phyloP scores from a whole-genome alignment of 208 protist species.

The Trypanosoma boissoni region DNA sequence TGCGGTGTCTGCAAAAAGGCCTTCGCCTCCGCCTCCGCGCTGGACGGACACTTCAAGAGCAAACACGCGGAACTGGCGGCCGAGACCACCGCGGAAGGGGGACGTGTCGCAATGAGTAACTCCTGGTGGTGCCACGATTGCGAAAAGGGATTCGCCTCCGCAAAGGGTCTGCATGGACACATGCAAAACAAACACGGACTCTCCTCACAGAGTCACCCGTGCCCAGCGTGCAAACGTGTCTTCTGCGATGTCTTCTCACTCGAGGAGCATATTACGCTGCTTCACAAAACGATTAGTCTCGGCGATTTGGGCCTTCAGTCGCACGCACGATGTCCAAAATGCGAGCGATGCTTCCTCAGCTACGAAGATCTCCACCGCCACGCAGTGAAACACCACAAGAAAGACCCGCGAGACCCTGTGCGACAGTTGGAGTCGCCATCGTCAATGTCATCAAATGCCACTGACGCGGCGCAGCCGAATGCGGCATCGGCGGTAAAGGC shows the following conservation, averaged over 20 bases:
- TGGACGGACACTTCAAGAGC: constrained; percentile 44
- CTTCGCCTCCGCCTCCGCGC: constrained; percentile 27
- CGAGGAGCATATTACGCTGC: constrained; percentile 48
- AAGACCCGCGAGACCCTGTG: constrained; percentile 39
- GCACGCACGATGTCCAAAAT: constrained; percentile 49
- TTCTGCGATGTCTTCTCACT: constrained; percentile 63
- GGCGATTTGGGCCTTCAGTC: constrained; percentile 45
- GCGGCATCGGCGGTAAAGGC: neutral
- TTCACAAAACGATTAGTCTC: constrained; percentile 41
- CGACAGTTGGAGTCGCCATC: constrained; percentile 31
- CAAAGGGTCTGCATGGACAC: constrained; percentile 51
- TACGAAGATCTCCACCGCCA: constrained; percentile 58
- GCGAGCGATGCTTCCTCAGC: constrained; percentile 59
- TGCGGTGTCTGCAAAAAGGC: constrained; percentile 53
- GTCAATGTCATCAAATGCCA: neutral
- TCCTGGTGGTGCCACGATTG: constrained; percentile 83
- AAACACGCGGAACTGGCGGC: constrained; percentile 30
- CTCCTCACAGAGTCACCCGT: constrained; percentile 47
- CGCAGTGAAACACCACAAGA: constrained; percentile 69
- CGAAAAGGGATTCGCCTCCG: constrained; percentile 66
- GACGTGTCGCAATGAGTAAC: constrained; percentile 31
- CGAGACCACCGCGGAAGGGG: neutral
- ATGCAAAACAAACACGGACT: constrained; percentile 52
- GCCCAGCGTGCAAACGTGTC: constrained; percentile 80
- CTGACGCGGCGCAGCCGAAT: neutral